Evolutionary conservation across 106 monocot genomes (phyloP).

Genomic region (Phalaenopsis equestris): DNA sequence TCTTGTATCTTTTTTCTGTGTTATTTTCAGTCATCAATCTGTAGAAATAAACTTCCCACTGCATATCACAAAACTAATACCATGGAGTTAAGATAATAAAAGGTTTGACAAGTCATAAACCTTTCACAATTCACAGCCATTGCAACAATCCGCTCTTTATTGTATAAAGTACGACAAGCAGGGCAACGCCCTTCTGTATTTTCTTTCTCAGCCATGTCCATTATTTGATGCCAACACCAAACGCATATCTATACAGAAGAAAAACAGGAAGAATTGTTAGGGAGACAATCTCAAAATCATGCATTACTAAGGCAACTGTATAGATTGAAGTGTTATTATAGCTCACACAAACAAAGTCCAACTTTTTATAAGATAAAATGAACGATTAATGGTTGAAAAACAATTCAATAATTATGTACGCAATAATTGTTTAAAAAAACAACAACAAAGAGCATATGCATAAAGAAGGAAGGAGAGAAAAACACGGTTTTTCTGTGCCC

Average conservation of each 20-base stretch:
- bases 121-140: conserved; percentile 53
- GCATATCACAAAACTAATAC: neutral
- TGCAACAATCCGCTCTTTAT: conserved; percentile 71
- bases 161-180: conserved; percentile 66
- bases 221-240: conserved; percentile 97
- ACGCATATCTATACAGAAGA: conserved; percentile 63
- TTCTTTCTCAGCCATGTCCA: conserved; percentile 82
- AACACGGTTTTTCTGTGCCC: too few species aligned
- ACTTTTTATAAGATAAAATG: neutral
- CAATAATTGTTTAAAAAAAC: too few species aligned
- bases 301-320: too few species aligned
- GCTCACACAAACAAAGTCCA: neutral
- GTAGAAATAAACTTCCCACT: neutral
- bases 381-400: neutral
- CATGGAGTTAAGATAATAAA: neutral
- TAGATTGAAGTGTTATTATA: neutral
- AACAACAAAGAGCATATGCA: too few species aligned
- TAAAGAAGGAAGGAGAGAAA: too few species aligned
- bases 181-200: conserved; percentile 75
- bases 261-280: neutral
- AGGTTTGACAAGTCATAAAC: conserved; percentile 3
- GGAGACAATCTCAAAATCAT: neutral
- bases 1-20: conserved; percentile 51
- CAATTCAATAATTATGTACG: neutral
- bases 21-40: conserved; percentile 59